Conservation (phyloP, 169 alveolate genomes). For the Babesia divergens region DNA sequence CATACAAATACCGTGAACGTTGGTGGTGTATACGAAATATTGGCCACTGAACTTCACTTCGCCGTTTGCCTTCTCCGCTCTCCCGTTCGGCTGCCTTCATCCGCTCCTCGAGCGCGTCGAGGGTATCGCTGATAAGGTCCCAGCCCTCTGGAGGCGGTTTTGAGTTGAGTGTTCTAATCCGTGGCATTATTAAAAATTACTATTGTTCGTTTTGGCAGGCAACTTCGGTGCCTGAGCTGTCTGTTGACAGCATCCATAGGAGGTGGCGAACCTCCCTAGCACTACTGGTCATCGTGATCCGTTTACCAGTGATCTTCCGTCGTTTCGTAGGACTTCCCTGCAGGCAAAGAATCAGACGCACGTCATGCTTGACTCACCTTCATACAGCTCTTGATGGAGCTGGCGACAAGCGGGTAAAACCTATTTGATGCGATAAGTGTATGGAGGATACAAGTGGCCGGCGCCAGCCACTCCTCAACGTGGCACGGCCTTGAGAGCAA, state of each 20-base stretch:
- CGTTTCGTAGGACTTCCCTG: not conserved
- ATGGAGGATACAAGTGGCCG: constrained; percentile 1
- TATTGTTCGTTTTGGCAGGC: not conserved
- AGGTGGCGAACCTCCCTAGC: constrained; percentile 8
- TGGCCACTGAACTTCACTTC: constrained; percentile 96
- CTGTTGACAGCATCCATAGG: constrained; percentile 2
- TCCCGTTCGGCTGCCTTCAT: constrained; percentile 95
- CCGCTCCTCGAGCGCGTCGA: constrained; percentile 88
- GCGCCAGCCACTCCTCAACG: not conserved
- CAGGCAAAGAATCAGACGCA: too few species aligned
- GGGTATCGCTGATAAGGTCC: constrained; percentile 90
- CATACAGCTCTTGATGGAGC: constrained; percentile 7
- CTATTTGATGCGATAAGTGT: not conserved
- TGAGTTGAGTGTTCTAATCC: constrained; percentile 75
- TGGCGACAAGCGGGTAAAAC: constrained; percentile 8
- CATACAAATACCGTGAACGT: constrained; percentile 92
- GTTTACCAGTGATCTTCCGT: not conserved
- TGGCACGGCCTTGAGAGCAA: constrained; percentile 9
- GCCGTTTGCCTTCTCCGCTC: constrained; percentile 92
- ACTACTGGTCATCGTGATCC: constrained; percentile 5
- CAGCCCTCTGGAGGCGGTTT: constrained; percentile 92
- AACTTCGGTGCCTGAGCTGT: not conserved
- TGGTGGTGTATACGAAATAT: constrained; percentile 94
- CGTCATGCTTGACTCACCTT: too few species aligned
- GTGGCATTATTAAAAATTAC: constrained; percentile 45